Evolutionary conservation across 2,329 filamentous ascomycete genomes (phyloP), one percentile per base, ranked within the genome.

Genomic region (Hypoxylon sp.): DNA sequence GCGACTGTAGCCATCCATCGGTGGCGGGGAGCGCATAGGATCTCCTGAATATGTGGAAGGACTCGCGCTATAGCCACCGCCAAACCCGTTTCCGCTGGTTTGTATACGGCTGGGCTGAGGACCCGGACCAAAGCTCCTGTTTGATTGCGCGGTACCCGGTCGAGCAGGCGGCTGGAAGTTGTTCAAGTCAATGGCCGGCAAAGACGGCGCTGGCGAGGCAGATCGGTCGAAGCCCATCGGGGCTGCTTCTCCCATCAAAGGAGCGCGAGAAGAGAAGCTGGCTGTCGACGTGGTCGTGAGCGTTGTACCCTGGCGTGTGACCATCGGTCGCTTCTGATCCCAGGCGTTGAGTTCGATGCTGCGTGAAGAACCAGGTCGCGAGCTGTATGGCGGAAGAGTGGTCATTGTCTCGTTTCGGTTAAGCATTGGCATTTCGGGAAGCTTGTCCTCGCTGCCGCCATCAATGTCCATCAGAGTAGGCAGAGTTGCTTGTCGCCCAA

Each of bases 241-340:
- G 21, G 79, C 78, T 4, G 85, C 84, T 51, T 81, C 76, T 12
- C 74, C 71, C 26, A 89, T 71, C 4, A 90, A 76, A 1, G 88
- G 83, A 5, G 82, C 79, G 53, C 86, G 82, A 2, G 87, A 84
- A 8, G 78, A 81, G 64, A 84, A 87, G 64, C 79, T 89, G n/a
- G 75, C 75, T 20, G 71, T 72, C 0, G 87, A 87, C 12, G 74
- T 73, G 55, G 79, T 76, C 0, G 88, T 89, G 42, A 72, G 68
- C 71, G 69, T 69, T 19, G 65, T 68, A 3, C 51, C 58, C 38
- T 63, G 60, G 67, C 80, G 70, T 56, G 76, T 65, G 62, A 72
- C 75, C 53, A 73, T 59, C 27, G 76, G 80, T 44, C 73, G 78
- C 69, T 77, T 78, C 60, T 78, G 79, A 60, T 78, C 79, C 55